Evolutionary conservation across 2,329 filamentous ascomycete species (phyloP), one percentile per base, ranked within the genome.

Genomic region (Ceratocystis cubensis): DNA sequence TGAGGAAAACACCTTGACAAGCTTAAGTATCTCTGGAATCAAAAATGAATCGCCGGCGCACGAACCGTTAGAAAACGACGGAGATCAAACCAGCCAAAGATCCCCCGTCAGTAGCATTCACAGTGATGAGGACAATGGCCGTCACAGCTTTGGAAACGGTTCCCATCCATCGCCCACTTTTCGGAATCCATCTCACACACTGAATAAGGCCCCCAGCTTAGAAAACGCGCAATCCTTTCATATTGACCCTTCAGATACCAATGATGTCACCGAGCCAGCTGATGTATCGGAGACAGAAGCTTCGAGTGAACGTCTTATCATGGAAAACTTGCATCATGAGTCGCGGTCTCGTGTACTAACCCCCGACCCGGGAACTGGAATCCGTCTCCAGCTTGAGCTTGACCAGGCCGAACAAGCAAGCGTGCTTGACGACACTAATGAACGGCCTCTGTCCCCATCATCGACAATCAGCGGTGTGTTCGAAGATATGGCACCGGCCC

Each of bases 291-390:
- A 33, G 22, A 15, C 15, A 0, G 53, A 57, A 28, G 7, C 10
- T 22, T 4, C 25, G n/a, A 33, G 53, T n/a, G 53, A 57, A 57
- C 53, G 25, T 30, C 53, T 33, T 30, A 57, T 57, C 30, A 25
- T 57, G 17, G 53, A 57, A 33, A 57, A 15, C 25, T 30, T 28
- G 13, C 53, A 57, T 33, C n/a, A 30, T 2, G 63, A 65, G 46
- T 48, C 64, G 2, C 41, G 64, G 44, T 68, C 66, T 10, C 57
- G 66, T 37, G 64, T 61, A 1, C 25, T 68, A 48, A 68, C 66
- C 20, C 66, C 66, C 2, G 66, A 67, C 33, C 66, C 66, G 8
- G 41, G 59, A 22, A 25, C 66, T 17, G 41, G 59, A 22, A 25
- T 28, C 5, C 44, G 25, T 15, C 59, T 53, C 17, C 45, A 50